Evolutionary conservation across 2,329 filamentous ascomycete genomes (phyloP).

Genomic region (Microsporum audouinii): DNA sequence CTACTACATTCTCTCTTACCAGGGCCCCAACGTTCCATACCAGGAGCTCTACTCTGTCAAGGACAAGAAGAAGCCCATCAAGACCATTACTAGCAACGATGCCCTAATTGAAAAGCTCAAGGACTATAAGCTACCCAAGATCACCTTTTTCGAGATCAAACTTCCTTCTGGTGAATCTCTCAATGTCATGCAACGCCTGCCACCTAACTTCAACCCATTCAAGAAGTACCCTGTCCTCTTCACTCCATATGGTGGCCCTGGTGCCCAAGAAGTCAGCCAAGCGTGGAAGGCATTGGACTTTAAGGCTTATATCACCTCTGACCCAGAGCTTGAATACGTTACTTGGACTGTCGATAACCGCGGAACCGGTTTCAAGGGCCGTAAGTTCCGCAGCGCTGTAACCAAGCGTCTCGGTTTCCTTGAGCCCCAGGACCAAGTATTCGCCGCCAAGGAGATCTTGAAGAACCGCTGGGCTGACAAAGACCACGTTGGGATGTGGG

Average conservation of each 20-base stretch:
- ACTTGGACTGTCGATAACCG: conserved; percentile 59
- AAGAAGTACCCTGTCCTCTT: conserved; percentile 58
- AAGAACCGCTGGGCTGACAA: conserved; percentile 44
- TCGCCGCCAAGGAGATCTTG: conserved; percentile 49
- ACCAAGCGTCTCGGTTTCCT: conserved; percentile 50
- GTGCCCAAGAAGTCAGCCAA: conserved; percentile 51
- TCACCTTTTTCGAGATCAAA: conserved; percentile 51
- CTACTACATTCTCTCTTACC: conserved; percentile 56
- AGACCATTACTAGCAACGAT: conserved; percentile 51
- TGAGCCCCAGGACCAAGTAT: conserved; percentile 56
- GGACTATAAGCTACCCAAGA: conserved; percentile 52
- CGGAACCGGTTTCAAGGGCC: conserved; percentile 54
- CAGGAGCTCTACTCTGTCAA: conserved; percentile 51
- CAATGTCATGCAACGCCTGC: conserved; percentile 55
- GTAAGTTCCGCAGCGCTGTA: conserved; percentile 49
- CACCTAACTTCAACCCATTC: conserved; percentile 49
- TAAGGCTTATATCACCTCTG: conserved; percentile 53
- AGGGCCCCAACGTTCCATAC: conserved; percentile 56
- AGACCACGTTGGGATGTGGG: conserved; percentile 54
- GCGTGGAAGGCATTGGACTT: conserved; percentile 45
- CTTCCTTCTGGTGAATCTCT: conserved; percentile 51
- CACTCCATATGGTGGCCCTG: conserved; percentile 57
- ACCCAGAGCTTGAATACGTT: conserved; percentile 56
- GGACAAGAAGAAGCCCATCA: conserved; percentile 44
- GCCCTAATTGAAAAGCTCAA: conserved; percentile 44